These are phyloP conservation scores for Botrytis cinerea DNA, from an alignment of 2,329 filamentous ascomycete species.

Conservation along the genomic window DNA sequence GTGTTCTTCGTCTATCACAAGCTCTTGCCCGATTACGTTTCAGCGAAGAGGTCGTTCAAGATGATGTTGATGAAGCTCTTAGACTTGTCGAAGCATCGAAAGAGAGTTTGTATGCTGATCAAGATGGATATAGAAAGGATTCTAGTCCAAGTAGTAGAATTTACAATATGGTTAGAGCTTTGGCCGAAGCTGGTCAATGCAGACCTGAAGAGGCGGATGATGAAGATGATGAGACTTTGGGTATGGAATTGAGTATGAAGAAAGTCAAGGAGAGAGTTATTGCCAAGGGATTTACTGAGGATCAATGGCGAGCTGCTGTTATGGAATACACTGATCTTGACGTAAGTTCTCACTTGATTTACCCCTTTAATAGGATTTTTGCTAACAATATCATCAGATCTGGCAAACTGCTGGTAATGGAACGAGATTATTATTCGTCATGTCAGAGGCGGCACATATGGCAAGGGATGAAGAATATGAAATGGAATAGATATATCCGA, in stretches of 20 bases:
- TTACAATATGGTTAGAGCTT: constrained; percentile 87
- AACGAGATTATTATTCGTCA: constrained; percentile 71
- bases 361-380: constrained; percentile 30
- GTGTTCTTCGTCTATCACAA: constrained; percentile 89
- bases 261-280: constrained; percentile 89
- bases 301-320: constrained; percentile 84
- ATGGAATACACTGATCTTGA: constrained; percentile 87
- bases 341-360: constrained; percentile 61
- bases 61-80: constrained; percentile 94
- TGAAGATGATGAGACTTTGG: constrained; percentile 67
- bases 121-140: constrained; percentile 59
- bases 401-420: constrained; percentile 77
- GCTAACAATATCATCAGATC: constrained; percentile 51
- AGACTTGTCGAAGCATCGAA: constrained; percentile 92
- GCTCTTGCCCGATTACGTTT: constrained; percentile 91
- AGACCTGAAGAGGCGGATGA: constrained; percentile 50
- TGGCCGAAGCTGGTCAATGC: constrained; percentile 78
- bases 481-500: constrained; percentile 30
- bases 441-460: constrained; percentile 51
- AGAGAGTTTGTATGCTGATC: constrained; percentile 79
- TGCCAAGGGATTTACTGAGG: constrained; percentile 94
- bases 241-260: constrained; percentile 79
- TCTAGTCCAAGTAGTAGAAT: constrained; percentile 86
- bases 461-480: constrained; percentile 37
- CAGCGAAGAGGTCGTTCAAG: constrained; percentile 77